phyloP scores from a whole-genome alignment of 1,139 yeast species.

The Saccharomycopsis phalli region DNA sequence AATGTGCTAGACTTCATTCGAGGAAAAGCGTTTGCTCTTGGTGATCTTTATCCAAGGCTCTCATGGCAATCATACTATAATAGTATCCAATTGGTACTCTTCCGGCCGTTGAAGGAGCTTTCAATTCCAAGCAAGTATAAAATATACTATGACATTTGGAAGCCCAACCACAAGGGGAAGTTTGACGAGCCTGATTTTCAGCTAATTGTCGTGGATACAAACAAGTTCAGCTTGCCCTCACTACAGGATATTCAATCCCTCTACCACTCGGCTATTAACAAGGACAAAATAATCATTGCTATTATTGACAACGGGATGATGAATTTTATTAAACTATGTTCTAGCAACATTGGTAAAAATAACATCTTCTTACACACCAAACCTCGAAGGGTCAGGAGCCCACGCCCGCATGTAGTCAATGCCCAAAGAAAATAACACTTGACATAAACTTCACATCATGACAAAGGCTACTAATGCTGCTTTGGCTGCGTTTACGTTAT shows the following conservation, averaged over 20 bases:
- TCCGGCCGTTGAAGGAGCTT: neutral
- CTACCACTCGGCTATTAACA: neutral
- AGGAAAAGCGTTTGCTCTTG: neutral
- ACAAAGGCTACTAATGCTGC: slow-evolving; percentile 63
- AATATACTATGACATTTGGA: slow-evolving; percentile 19
- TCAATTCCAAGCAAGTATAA: neutral
- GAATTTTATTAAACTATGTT: slow-evolving; percentile 13
- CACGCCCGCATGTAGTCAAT: too few species aligned
- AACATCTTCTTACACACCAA: slow-evolving; percentile 10
- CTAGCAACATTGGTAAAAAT: slow-evolving; percentile 7
- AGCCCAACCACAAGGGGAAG: slow-evolving; percentile 11
- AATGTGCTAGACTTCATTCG: neutral
- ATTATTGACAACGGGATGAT: slow-evolving; percentile 19
- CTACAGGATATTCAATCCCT: slow-evolving; percentile 8
- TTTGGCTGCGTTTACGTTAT: slow-evolving; percentile 37
- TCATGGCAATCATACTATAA: neutral
- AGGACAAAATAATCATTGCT: slow-evolving; percentile 12
- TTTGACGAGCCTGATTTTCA: slow-evolving; percentile 10
- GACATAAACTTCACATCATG: slow-evolving; percentile 31
- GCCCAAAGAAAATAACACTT: neutral
- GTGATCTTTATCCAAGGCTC: neutral
- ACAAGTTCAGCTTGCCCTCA: slow-evolving; percentile 11
- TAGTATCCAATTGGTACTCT: neutral
- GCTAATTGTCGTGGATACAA: slow-evolving; percentile 12
- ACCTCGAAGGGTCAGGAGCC: too few species aligned